Conservation (phyloP, 2,329 filamentous ascomycete genomes). For the Epichloe bromicola region DNA sequence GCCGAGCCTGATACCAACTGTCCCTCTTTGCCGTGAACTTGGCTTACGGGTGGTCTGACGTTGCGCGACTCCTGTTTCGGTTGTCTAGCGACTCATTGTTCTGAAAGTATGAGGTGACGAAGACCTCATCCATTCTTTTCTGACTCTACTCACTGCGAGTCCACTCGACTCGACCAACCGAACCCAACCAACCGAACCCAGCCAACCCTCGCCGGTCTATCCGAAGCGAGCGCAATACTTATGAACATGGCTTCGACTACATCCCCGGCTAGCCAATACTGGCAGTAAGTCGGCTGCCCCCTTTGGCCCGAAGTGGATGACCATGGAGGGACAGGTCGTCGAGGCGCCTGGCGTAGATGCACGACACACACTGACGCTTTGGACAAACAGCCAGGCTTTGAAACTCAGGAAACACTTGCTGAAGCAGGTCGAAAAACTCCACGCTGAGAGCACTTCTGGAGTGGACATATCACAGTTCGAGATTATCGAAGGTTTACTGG, state of each 20-base stretch:
- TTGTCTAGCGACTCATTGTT: constrained; percentile 10
- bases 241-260: constrained; percentile 8
- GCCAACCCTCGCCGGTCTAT: constrained; percentile 2
- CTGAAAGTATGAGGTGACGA: constrained; percentile 23
- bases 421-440: constrained; percentile 31
- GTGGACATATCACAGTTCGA: constrained; percentile 31
- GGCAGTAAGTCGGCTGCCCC: constrained; percentile 22
- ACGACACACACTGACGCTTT: constrained; percentile 5
- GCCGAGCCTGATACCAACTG: constrained; percentile 21
- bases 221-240: not conserved
- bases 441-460: constrained; percentile 20
- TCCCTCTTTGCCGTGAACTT: constrained; percentile 12
- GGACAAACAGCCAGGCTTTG: constrained; percentile 24
- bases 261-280: constrained; percentile 22
- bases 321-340: not conserved
- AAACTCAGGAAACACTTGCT: constrained; percentile 30
- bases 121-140: constrained; percentile 12
- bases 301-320: not conserved
- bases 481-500: constrained; percentile 28
- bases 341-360: not conserved
- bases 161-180: not conserved
- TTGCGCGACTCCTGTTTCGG: constrained; percentile 7
- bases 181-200: not conserved
- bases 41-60: constrained; percentile 22
- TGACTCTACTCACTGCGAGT: not conserved